These are phyloP conservation scores for Geotrichum klebahnii DNA, from an alignment of 1,139 yeast genomes.

Conservation along the genomic window DNA sequence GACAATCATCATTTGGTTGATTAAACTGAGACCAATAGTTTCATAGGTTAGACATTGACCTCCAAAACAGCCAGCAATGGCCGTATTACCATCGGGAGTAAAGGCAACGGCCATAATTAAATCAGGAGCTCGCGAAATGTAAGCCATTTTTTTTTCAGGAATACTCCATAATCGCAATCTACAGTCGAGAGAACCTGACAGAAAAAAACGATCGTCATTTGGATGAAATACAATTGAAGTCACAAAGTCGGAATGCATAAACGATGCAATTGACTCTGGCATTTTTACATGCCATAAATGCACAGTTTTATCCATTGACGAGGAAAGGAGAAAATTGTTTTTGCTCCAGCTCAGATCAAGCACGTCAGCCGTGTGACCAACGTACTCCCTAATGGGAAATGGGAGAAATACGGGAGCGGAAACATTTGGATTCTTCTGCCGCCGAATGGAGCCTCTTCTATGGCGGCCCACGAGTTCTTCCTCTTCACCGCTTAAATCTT, in stretches of 20 bases:
- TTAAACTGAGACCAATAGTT: conserved; percentile 58
- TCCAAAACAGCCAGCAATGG: conserved; percentile 76
- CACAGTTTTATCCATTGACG: conserved; percentile 84
- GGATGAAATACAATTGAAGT: conserved; percentile 83
- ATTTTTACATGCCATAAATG: conserved; percentile 82
- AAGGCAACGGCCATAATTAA: conserved; percentile 67
- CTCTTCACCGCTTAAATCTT: conserved; percentile 22
- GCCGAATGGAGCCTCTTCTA: conserved; percentile 15
- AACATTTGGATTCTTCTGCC: conserved; percentile 21
- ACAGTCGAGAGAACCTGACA: conserved; percentile 80
- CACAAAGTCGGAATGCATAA: conserved; percentile 74
- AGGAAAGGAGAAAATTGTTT: conserved; percentile 72
- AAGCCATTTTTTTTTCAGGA: conserved; percentile 63
- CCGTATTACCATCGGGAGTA: conserved; percentile 62
- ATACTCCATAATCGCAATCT: conserved; percentile 80
- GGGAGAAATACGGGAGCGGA: conserved; percentile 79
- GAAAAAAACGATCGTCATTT: conserved; percentile 78
- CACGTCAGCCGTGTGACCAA: conserved; percentile 68
- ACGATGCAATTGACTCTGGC: conserved; percentile 57
- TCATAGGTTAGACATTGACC: conserved; percentile 64
- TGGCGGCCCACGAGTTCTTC: conserved; percentile 14
- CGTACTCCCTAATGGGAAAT: conserved; percentile 57
- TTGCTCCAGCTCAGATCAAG: conserved; percentile 83
- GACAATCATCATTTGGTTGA: conserved; percentile 55
- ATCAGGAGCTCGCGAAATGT: conserved; percentile 42